Base-by-base conservation (phyloP, 2,329 filamentous ascomycete species). In the Scedosporium apiospermum region DNA sequence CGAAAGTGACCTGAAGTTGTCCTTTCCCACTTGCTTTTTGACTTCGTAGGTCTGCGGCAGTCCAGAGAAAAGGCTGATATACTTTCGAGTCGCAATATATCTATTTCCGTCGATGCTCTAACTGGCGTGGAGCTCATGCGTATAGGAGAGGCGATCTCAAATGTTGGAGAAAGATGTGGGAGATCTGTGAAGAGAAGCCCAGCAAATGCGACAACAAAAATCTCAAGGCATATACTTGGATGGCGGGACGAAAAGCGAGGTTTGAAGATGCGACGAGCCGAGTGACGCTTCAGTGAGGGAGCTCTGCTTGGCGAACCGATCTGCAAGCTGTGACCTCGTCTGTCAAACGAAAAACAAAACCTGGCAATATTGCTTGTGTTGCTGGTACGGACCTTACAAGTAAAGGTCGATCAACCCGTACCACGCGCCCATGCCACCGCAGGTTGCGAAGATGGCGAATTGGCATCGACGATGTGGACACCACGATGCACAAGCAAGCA, bases 191-290 rank as follows among this genome's bases (percentile, higher is more conserved):
- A 21, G 2, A 21, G 27, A 23, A 23, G 18, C 23, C 51, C 18
- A 27, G 18, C 18, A 27, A 49, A 55, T 23, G 12, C 51, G 18
- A 30, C 51, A 7, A 16, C 23, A 27, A 55, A 55, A 27, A 55
- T 53, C 2, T 23, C 21, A 55, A 16, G 18, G 51, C 18, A 27
- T 55, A 16, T 30, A n/a, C 12, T 23, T 18, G 21, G 23, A 55
- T 55, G 51, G 23, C 34, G 34, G 34, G 34, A 38, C 10, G 34
- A 16, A 55, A 55, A 26, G 51, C 51, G 51, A 55, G 51, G 51
- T 55, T 55, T 55, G 51, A 55, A 27, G 51, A 55, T 55, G 51
- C 51, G 51, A 55, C 51, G 51, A 55, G 30, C 51, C 51, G 51
- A 55, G 51, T 55, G 51, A 27, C 23, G 51, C 51, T 26, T 23